phyloP scores from a whole-genome alignment of 2,329 filamentous ascomycete genomes.

The Cladosporium austrohemisphaericum region DNA sequence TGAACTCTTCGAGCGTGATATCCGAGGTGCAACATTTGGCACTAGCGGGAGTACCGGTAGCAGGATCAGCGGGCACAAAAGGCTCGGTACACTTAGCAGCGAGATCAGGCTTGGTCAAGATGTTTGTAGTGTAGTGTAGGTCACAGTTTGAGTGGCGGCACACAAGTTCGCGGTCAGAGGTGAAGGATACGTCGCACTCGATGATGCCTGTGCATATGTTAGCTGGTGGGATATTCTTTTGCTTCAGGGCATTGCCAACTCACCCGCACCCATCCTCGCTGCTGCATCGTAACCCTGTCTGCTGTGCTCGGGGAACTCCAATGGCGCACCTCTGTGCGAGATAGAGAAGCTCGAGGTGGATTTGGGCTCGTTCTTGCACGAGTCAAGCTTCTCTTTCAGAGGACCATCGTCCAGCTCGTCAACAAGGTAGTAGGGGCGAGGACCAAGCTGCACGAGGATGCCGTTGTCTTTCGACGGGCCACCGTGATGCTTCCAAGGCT shows the following conservation, averaged over 20 bases:
- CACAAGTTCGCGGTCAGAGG: conserved; percentile 61
- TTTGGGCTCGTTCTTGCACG: conserved; percentile 55
- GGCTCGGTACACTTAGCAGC: conserved; percentile 61
- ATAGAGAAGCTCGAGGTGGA: conserved; percentile 55
- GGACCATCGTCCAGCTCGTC: conserved; percentile 58
- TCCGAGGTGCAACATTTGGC: conserved; percentile 70
- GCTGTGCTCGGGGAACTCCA: conserved; percentile 64
- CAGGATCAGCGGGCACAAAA: conserved; percentile 48
- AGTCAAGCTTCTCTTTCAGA: conserved; percentile 57
- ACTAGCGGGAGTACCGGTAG: conserved; percentile 42
- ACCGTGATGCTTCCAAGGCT: conserved; percentile 11
- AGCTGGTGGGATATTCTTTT: background rate
- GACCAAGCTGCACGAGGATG: conserved; percentile 54
- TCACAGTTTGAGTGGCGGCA: conserved; percentile 67
- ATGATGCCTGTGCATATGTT: conserved; percentile 41
- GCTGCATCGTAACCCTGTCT: conserved; percentile 58
- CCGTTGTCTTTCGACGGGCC: conserved; percentile 18
- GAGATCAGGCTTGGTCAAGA: conserved; percentile 58
- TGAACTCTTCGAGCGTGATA: conserved; percentile 65
- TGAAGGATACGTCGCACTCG: conserved; percentile 67
- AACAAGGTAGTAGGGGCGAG: conserved; percentile 62
- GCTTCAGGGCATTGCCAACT: background rate
- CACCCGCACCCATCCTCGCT: conserved; percentile 62
- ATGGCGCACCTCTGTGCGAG: conserved; percentile 58
- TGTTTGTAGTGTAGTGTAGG: conserved; percentile 66